Evolutionary conservation across 208 protist genomes (phyloP).

Genomic region (Acanthamoeba polyphaga): DNA sequence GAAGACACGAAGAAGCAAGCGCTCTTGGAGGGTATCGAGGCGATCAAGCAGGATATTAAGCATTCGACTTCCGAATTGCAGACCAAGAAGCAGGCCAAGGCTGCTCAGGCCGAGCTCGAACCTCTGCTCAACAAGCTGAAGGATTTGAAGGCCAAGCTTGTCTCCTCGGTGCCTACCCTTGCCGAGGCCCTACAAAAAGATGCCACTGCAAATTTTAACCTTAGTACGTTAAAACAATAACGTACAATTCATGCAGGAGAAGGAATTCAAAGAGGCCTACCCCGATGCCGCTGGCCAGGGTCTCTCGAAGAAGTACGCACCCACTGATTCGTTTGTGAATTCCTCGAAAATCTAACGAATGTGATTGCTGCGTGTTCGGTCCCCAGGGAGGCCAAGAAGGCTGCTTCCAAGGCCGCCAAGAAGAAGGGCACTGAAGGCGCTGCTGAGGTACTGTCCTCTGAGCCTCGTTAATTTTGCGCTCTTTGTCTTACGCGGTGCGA

Average conservation of each 20-base stretch:
- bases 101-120: not conserved
- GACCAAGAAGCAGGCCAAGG: constrained; percentile 67
- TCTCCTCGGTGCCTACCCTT: not conserved
- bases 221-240: no score
- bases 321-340: not conserved
- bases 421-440: not conserved
- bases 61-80: constrained; percentile 17
- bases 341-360: not conserved
- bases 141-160: constrained; percentile 1
- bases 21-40: constrained; percentile 5
- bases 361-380: not conserved
- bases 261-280: constrained; percentile 51
- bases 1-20: constrained; percentile 12
- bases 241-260: not conserved
- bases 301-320: constrained; percentile 38
- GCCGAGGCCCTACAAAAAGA: not conserved
- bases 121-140: constrained; percentile 7
- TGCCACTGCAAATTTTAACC: not conserved
- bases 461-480: not conserved
- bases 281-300: constrained; percentile 41
- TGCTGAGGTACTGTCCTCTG: not conserved
- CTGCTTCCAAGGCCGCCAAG: constrained; percentile 48
- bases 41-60: constrained; percentile 46
- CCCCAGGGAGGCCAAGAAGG: constrained; percentile 49
- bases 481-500: not conserved